These are phyloP conservation scores for Boeremia lycopersici DNA, from an alignment of 2,329 filamentous ascomycete species.

Conservation along the genomic window DNA sequence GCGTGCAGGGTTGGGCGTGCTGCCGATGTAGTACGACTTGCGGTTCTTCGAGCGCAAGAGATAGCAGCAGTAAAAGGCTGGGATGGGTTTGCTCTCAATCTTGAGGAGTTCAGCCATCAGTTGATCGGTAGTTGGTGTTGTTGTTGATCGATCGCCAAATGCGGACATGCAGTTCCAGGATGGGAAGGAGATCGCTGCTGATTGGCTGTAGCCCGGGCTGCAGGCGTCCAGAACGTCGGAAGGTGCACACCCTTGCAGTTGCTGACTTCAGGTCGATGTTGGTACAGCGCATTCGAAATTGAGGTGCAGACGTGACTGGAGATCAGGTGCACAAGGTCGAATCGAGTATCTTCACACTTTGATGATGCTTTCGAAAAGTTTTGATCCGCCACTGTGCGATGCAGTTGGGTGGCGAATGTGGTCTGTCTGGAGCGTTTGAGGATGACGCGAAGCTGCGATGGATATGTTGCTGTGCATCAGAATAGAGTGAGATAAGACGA, in stretches of 20 bases:
- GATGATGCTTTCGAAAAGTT: background rate
- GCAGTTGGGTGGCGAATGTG: conserved; percentile 3
- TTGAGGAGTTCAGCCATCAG: conserved; percentile 19
- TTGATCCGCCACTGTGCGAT: background rate
- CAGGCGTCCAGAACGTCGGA: conserved; percentile 14
- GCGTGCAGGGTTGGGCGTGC: conserved; percentile 84
- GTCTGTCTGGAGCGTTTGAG: background rate
- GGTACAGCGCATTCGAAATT: conserved; percentile 9
- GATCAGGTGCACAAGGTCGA: background rate
- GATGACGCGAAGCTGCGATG: background rate
- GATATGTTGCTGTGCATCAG: background rate
- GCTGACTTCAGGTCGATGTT: conserved; percentile 24
- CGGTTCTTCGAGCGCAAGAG: conserved; percentile 82
- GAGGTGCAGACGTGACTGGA: background rate
- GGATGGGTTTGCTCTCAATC: conserved; percentile 60
- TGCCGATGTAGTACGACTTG: conserved; percentile 82
- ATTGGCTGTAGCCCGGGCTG: conserved; percentile 18
- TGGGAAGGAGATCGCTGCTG: conserved; percentile 10
- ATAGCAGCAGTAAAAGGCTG: conserved; percentile 92
- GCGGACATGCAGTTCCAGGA: conserved; percentile 26
- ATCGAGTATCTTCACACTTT: background rate
- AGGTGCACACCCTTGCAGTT: conserved; percentile 28
- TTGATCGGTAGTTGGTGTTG: conserved; percentile 9
- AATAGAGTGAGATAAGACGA: background rate
- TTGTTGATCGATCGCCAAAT: conserved; percentile 21